Conservation (phyloP, 192 early-diverging fungal genomes). For the Chytriomyces sp. region DNA sequence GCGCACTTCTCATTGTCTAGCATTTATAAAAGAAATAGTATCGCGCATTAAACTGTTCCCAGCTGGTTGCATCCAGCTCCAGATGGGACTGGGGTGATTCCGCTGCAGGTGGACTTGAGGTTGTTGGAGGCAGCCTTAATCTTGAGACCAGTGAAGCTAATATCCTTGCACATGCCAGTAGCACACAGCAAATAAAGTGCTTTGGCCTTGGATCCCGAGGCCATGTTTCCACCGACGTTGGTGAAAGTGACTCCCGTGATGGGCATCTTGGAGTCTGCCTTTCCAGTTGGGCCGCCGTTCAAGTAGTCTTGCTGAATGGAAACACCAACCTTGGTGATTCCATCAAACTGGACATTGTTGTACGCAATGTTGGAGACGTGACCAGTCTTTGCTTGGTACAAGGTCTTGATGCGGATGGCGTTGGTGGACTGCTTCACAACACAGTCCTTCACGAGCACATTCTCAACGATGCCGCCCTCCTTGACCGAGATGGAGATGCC, state of each 20-base stretch:
- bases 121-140: no score
- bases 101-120: no score
- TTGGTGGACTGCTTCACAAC: slow-evolving; percentile 33
- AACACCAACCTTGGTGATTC: slow-evolving; percentile 45
- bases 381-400: slow-evolving; percentile 44
- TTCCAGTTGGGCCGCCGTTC: slow-evolving; percentile 47
- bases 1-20: no score
- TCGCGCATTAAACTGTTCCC: no score
- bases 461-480: slow-evolving; percentile 39
- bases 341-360: slow-evolving; percentile 44
- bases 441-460: slow-evolving; percentile 41
- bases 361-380: slow-evolving; percentile 54
- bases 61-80: no score
- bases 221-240: slow-evolving; percentile 7
- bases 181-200: slow-evolving; percentile 5
- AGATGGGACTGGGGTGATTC: no score
- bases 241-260: slow-evolving; percentile 46
- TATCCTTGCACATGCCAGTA: background rate
- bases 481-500: slow-evolving; percentile 40
- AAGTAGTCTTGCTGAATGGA: slow-evolving; percentile 56
- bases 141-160: no score
- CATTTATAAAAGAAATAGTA: no score
- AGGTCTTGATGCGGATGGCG: slow-evolving; percentile 59
- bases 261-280: slow-evolving; percentile 39
- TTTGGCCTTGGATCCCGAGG: background rate